Base-by-base conservation (phyloP, 257 asterid genomes). In the Ocimum tenuiflorum region DNA sequence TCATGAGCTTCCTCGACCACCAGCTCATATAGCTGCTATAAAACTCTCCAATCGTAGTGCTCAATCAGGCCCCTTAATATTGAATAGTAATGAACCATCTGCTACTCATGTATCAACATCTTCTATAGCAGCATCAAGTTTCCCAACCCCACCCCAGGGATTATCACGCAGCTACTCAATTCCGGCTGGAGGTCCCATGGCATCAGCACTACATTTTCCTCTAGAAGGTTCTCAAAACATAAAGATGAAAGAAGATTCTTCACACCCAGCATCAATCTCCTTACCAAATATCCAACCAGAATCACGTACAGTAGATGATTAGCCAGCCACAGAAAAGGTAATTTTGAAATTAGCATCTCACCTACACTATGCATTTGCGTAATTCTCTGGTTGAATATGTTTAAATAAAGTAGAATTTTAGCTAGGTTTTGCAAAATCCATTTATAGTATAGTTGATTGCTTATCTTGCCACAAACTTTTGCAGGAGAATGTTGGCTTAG, bases 1-100 rank as follows among this genome's bases (percentile, higher is more conserved):
- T 71, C 99, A 92, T 49, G 99, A 92, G 81, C 95, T 92, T 70
- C 99, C 99, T 56, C 86, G 94, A 57, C 99, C 99, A 3, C 97
- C 99, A 17, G 60, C 91, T 66, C 86, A 80, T 77, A 36, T 80
- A 45, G 74, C 84, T 70, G 41, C 79, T 73, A 63, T 72, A 57
- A 76, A 80, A 57, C 78, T 82, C 29, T 18, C 78, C 65, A 73
- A 68, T 67, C 84, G 75, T 45, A 31, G 64, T 72, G 73, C 81
- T 82, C 94, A 83, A 71, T 92, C 99, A 14, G 97, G 88, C 23
- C 96, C 97, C 6, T 63, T 92, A 70, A 73, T 75, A 22, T 81
- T 96, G 41, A 73, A 68, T 70, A 78, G 73, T 42, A 65, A 63
- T 22, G 87, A 79, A 48, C 35, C 75, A 67, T 73, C 88, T 39